Evolutionary conservation across 257 asterid species (phyloP).

Genomic region (Plantago elongata): DNA sequence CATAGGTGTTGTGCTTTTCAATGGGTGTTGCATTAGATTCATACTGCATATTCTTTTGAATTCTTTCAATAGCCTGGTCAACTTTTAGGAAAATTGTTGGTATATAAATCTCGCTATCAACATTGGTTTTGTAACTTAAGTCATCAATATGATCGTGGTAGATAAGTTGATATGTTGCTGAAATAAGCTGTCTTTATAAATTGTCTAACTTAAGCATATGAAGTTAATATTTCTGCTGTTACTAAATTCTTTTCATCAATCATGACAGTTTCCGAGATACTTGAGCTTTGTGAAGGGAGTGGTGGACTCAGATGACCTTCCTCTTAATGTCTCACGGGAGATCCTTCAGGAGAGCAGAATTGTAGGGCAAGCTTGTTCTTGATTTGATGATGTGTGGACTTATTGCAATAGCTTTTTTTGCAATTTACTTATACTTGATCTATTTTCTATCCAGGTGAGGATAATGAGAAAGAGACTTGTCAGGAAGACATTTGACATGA

Average conservation of each 20-base stretch:
- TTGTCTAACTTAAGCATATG: no score
- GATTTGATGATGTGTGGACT: background rate
- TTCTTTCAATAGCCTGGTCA: no score
- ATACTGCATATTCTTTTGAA: no score
- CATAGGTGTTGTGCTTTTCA: no score
- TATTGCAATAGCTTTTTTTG: constrained; percentile 2
- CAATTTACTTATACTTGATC: constrained; percentile 1
- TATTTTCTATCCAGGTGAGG: constrained; percentile 58
- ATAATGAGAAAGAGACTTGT: constrained; percentile 97
- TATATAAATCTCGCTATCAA: no score
- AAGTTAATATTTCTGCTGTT: no score
- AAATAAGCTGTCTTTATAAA: no score
- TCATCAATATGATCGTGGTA: no score
- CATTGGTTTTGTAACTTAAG: no score
- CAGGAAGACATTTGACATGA: constrained; percentile 97
- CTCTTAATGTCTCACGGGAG: constrained; percentile 97
- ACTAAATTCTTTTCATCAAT: constrained; percentile 13
- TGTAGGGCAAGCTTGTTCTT: constrained; percentile 40
- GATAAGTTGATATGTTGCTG: no score
- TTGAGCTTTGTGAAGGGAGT: constrained; percentile 97
- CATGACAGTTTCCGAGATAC: constrained; percentile 90
- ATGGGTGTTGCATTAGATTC: no score
- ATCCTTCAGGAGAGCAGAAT: constrained; percentile 99
- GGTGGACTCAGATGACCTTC: constrained; percentile 96
- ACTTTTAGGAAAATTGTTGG: no score